Percentiles rank a stretch among this genome's conserved stretches.
phyloP scores from a whole-genome alignment of 2,329 filamentous ascomycete genomes.

The Penicillium janthinellum region DNA sequence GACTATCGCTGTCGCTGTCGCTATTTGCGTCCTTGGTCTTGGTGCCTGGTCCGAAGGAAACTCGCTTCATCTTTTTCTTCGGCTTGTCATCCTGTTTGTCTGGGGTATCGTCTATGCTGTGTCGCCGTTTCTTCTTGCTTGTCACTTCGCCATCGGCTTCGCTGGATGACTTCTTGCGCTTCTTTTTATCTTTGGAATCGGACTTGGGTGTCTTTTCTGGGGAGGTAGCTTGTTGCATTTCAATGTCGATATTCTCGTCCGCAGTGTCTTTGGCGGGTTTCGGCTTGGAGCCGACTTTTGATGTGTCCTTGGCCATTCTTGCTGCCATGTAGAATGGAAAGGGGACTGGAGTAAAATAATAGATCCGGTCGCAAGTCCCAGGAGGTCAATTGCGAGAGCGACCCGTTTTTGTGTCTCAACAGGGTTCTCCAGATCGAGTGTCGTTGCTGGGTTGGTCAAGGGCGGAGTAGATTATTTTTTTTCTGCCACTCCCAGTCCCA shows the following conservation, averaged over 20 bases:
- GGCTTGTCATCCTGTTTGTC: constrained; percentile 16
- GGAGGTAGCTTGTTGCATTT: constrained; percentile 6
- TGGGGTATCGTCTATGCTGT: constrained; percentile 16
- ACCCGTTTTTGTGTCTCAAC: background rate
- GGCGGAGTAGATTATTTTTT: constrained; percentile 24
- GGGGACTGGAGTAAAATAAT: background rate
- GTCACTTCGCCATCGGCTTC: constrained; percentile 21
- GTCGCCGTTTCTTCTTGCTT: constrained; percentile 27
- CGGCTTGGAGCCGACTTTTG: too few relatives aligned
- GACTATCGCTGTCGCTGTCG: constrained; percentile 37
- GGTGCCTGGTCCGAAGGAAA: constrained; percentile 66
- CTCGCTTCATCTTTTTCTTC: constrained; percentile 55
- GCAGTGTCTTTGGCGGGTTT: constrained; percentile 29
- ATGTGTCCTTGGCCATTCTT: constrained; percentile 26
- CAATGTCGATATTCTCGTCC: constrained; percentile 31
- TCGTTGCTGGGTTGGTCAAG: background rate
- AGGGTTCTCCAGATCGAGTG: background rate
- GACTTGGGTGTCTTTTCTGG: constrained; percentile 14
- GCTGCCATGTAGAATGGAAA: background rate
- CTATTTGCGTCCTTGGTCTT: constrained; percentile 57
- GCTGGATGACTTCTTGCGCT: constrained; percentile 26
- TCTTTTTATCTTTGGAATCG: constrained; percentile 28
- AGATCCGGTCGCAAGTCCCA: background rate
- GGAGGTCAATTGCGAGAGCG: background rate
- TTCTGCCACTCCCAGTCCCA: constrained; percentile 15